Base-by-base conservation (phyloP, 805 yeast species). In the Starmerella khaoyaiensis region DNA sequence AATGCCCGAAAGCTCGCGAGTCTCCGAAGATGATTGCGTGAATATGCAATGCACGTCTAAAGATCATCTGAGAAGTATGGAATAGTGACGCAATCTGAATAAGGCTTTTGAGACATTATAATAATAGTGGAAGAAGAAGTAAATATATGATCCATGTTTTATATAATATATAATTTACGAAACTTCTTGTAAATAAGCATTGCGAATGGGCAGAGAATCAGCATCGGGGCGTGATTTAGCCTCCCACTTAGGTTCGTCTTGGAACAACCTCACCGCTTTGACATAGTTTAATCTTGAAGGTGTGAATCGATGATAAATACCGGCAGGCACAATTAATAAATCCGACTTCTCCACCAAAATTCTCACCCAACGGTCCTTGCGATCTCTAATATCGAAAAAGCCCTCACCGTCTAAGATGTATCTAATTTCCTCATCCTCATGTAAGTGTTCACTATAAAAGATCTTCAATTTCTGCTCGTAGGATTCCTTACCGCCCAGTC, bases 341-440 rank as follows among this genome's bases (percentile, higher is more conserved):
- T 87, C 97, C 31, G 76, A 68, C 36, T 69, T 65, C 21, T 55
- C 63, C 24, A 84, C 65, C 42, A 69, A 68, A 40, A 77, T 68
- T 42, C 97, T 71, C 39, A 87, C 67, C 98, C 98, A 87, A 38
- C 63, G 56, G 39, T 68, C 69, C 10, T 67, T 53, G 21, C 62
- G 53, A 51, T 72, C 77, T 47, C 94, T 68, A 6, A 87, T 82
- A 53, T 87, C 97, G 53, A 87, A 87, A 59, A 69, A 87, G 0
- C 98, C 97, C 39, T 74, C 79, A 9, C 98, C 98, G 20, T 79
- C 94, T 15, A 79, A 53, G 36, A 84, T 73, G 60, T 84, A 87
- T 47, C 98, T 66, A 55, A 87, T 87, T 62, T 87, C 98, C 60
- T 87, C 98, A 56, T 87, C 98, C 56, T 87, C 97, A 56, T 87